Percentiles rank a stretch among this genome's conserved stretches.
phyloP scores from a whole-genome alignment of 1,284 basidiomycete species.

The Tausonia pullulans region DNA sequence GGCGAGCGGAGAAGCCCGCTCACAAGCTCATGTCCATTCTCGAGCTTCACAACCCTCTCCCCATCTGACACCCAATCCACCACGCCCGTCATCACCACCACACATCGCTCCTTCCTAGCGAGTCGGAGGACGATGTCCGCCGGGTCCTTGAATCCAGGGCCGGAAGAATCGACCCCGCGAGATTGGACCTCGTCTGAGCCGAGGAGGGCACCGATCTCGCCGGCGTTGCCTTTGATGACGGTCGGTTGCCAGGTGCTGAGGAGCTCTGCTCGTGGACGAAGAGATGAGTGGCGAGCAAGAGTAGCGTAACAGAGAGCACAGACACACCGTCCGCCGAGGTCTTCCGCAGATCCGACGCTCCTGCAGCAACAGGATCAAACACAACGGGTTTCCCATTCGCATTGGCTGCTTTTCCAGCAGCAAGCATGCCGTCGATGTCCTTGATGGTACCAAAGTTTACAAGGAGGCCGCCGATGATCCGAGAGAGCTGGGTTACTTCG shows the following conservation, averaged over 20 bases:
- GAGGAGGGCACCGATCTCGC: conserved; percentile 69
- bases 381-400: conserved; percentile 64
- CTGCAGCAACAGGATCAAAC: conserved; percentile 89
- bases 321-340: conserved; percentile 5
- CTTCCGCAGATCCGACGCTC: conserved; percentile 65
- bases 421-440: conserved; percentile 63
- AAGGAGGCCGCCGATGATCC: conserved; percentile 57
- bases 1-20: conserved; percentile 14
- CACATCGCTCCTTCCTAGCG: conserved; percentile 64
- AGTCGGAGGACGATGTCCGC: conserved; percentile 55
- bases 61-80: conserved; percentile 84
- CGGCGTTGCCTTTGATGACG: conserved; percentile 92
- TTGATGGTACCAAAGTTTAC: conserved; percentile 85
- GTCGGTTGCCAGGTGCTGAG: conserved; percentile 77
- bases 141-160: conserved; percentile 64
- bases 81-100: conserved; percentile 72
- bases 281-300: background rate
- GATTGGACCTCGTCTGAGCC: conserved; percentile 54
- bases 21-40: conserved; percentile 60
- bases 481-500: conserved; percentile 72
- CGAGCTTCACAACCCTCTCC: conserved; percentile 48
- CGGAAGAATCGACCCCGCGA: conserved; percentile 73
- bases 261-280: conserved; percentile 42
- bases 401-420: conserved; percentile 59
- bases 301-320: background rate